Conservation (phyloP, 2,329 filamentous ascomycete genomes). For the Apiospora phragmitis region DNA sequence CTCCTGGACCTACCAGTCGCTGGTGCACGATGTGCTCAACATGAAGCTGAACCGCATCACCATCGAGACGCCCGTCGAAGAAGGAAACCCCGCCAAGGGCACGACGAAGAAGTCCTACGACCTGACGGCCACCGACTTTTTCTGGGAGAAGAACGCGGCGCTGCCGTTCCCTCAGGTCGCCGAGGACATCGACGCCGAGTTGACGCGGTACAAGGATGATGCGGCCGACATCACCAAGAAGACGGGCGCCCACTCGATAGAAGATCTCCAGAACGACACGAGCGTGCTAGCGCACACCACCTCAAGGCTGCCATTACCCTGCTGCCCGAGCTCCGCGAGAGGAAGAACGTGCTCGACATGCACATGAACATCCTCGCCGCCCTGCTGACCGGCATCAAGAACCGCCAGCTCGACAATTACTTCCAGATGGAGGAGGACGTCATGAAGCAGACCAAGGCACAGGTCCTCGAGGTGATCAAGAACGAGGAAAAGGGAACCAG, state of each 20-base stretch:
- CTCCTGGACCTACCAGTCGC: conserved; percentile 78
- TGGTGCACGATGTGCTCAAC: conserved; percentile 69
- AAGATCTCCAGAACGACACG: conserved; percentile 88
- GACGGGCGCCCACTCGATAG: conserved; percentile 87
- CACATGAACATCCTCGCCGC: conserved; percentile 98
- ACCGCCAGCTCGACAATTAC: conserved; percentile 91
- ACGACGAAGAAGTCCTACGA: conserved; percentile 89
- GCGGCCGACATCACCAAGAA: conserved; percentile 93
- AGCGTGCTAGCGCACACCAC: conserved; percentile 88
- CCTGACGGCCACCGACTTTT: conserved; percentile 86
- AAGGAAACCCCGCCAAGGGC: conserved; percentile 71
- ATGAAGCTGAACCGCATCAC: conserved; percentile 93
- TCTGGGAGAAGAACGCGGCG: conserved; percentile 91
- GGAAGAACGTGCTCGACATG: conserved; percentile 93
- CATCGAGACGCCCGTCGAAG: conserved; percentile 80
- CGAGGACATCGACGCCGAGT: conserved; percentile 91
- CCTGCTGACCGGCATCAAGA: conserved; percentile 77
- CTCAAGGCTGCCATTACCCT: conserved; percentile 94
- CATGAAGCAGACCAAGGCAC: conserved; percentile 84
- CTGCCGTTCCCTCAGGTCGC: conserved; percentile 93
- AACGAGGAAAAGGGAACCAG: conserved; percentile 80
- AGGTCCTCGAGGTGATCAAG: conserved; percentile 84
- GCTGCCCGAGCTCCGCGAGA: conserved; percentile 86
- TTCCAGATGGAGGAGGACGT: conserved; percentile 95
- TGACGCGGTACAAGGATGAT: conserved; percentile 94